Evolutionary conservation across 306 rosid species (phyloP).

Genomic region (Betula pendula): DNA sequence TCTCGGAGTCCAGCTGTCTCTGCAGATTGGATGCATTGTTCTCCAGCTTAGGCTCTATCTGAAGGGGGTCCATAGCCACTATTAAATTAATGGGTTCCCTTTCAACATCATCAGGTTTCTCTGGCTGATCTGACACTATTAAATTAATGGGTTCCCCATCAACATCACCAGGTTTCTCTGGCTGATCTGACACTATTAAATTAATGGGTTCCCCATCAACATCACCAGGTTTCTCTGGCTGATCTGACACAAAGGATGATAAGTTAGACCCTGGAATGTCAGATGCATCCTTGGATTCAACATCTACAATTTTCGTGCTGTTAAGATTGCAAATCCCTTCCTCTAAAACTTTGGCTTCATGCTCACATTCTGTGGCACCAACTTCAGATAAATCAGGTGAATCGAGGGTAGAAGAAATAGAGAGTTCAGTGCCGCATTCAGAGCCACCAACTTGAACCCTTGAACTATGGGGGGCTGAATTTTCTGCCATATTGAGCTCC

Average conservation of each 20-base stretch:
- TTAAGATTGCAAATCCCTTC: constrained; percentile 45
- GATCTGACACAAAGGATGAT: constrained; percentile 30
- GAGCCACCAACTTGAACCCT: constrained; percentile 60
- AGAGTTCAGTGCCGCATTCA: constrained; percentile 81
- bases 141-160: constrained; percentile 29
- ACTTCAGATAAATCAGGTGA: constrained; percentile 75
- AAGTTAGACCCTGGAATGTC: constrained; percentile 27
- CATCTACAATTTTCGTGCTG: constrained; percentile 25
- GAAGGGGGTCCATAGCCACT: constrained; percentile 36
- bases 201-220: constrained; percentile 27
- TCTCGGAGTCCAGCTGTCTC: constrained; percentile 38
- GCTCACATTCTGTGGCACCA: constrained; percentile 52
- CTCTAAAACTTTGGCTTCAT: constrained; percentile 43
- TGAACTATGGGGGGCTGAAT: constrained; percentile 42
- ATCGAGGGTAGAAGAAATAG: constrained; percentile 85
- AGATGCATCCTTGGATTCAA: constrained; percentile 33
- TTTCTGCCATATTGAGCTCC: constrained; percentile 47
- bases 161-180: constrained; percentile 36
- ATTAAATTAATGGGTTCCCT: constrained; percentile 32
- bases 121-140: constrained; percentile 40
- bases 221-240: constrained; percentile 42
- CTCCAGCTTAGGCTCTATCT: constrained; percentile 39
- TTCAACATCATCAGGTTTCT: constrained; percentile 32
- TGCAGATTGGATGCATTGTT: constrained; percentile 36
- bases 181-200: constrained; percentile 38